Conservation (phyloP, 2,329 filamentous ascomycete genomes). For the Penicillium sp. region DNA sequence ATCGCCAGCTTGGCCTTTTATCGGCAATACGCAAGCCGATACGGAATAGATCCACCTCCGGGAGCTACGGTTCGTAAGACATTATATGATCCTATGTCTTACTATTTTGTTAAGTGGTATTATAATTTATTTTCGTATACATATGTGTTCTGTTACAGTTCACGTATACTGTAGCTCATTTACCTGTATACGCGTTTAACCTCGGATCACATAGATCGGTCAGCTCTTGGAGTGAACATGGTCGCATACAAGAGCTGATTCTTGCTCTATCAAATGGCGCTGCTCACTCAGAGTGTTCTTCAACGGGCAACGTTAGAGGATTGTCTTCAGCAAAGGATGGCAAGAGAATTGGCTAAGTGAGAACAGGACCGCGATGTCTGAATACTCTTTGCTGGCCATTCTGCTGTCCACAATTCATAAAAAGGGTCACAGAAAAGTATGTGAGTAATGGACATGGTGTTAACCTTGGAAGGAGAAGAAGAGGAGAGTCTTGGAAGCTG, state of each 20-base stretch:
- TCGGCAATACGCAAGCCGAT: constrained; percentile 22
- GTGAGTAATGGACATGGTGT: not conserved
- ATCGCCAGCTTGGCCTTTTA: constrained; percentile 32
- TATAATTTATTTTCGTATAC: not conserved
- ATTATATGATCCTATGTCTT: not conserved
- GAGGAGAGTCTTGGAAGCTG: no score
- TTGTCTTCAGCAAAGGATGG: not conserved
- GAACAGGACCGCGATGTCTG: not conserved
- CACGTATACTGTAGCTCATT: not conserved
- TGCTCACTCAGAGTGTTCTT: not conserved
- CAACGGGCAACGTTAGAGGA: not conserved
- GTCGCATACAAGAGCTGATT: not conserved
- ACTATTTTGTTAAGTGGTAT: not conserved
- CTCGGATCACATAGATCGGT: not conserved
- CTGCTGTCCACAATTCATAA: not conserved
- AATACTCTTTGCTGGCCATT: not conserved
- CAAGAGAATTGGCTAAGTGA: not conserved
- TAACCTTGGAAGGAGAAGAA: not conserved
- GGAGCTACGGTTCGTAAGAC: constrained; percentile 8
- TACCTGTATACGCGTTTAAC: not conserved
- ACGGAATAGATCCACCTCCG: constrained; percentile 14
- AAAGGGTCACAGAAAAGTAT: not conserved
- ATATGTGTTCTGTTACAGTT: not conserved
- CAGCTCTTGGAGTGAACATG: not conserved
- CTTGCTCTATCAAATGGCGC: not conserved